These are phyloP conservation scores for Craterostigma plantagineum DNA, from an alignment of 257 asterid species.

Conservation along the genomic window DNA sequence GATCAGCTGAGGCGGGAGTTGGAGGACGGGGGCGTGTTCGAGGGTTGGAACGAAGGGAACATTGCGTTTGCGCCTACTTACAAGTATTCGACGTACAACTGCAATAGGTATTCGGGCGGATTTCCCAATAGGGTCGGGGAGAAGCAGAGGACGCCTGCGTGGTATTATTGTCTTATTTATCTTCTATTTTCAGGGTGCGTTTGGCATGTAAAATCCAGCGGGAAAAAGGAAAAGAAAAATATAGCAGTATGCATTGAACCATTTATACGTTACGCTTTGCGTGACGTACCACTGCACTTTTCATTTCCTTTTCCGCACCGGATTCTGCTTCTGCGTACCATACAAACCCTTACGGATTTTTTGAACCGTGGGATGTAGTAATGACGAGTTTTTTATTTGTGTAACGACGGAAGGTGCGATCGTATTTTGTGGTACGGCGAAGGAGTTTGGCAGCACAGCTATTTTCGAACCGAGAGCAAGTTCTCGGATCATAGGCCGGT, in stretches of 20 bases:
- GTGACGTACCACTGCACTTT: too few species aligned
- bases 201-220: too few species aligned
- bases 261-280: too few species aligned
- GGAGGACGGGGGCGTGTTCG: slow-evolving; percentile 67
- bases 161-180: too few species aligned
- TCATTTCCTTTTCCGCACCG: too few species aligned
- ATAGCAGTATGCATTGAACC: too few species aligned
- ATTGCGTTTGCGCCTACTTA: slow-evolving; percentile 85
- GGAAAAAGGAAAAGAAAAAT: too few species aligned
- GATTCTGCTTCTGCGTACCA: too few species aligned
- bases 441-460: slow-evolving; percentile 74
- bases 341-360: too few species aligned
- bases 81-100: slow-evolving; percentile 57
- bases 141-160: slow-evolving; percentile 96
- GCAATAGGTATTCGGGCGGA: slow-evolving; percentile 78
- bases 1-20: slow-evolving; percentile 75
- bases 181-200: too few species aligned
- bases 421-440: slow-evolving; percentile 83
- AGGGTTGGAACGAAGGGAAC: slow-evolving; percentile 86
- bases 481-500: slow-evolving; percentile 93
- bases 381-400: too few species aligned
- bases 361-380: too few species aligned
- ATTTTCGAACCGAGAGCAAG: slow-evolving; percentile 81
- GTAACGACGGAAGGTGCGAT: slow-evolving; percentile 56
- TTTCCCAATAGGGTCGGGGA: slow-evolving; percentile 56